Evolutionary conservation across 371 early-diverging fungal genomes (phyloP), one percentile per base, ranked within the genome.

Genomic region (Syncephalastrum monosporum): DNA sequence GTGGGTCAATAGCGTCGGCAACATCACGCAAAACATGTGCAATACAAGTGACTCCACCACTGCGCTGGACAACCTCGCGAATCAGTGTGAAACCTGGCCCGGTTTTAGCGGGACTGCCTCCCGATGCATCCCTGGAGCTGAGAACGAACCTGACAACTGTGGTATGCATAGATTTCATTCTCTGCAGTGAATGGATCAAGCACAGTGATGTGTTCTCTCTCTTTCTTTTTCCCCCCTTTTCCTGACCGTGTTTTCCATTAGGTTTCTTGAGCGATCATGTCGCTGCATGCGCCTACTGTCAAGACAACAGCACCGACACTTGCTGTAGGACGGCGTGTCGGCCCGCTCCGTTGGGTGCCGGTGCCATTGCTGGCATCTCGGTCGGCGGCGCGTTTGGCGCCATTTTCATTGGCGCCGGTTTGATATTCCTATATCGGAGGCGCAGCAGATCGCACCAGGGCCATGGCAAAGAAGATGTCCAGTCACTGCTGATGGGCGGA

Each of bases 91-190:
- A 19, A 54, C 57, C n/a, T 67, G 65, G 64, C 61, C 65, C 41
- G 75, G 64, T 4, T 67, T 56, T 21, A 64, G 65, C 53, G 75
- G 69, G 0, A 63, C 67, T 2, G 43, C 57, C 6, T 41, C 56
- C 13, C 63, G 51, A 23, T 75, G 75, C 51, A 62, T 75, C 15
- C 60, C 64, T 0, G 75, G 75, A n/a, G 61, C 64, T 24, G 75
- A 66, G 10, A 75, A 75, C 49, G 75, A 75, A 33, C 72, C 72
- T 29, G 69, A 67, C 46, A 58, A 67, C 21, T 75, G 75, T 59
- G 75, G 75, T 75, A 69, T 59, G 43, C 52, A 12, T 23, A 3
- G 15, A 8, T 25, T 4, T 44, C 27, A 14, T 3, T 51, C 10
- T 25, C 4, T 44, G n/a, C 45, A 15, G 5, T 42, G 5, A 54